These are phyloP conservation scores for Hansenula sp. DNA, from an alignment of 1,139 yeast genomes.

Conservation along the genomic window DNA sequence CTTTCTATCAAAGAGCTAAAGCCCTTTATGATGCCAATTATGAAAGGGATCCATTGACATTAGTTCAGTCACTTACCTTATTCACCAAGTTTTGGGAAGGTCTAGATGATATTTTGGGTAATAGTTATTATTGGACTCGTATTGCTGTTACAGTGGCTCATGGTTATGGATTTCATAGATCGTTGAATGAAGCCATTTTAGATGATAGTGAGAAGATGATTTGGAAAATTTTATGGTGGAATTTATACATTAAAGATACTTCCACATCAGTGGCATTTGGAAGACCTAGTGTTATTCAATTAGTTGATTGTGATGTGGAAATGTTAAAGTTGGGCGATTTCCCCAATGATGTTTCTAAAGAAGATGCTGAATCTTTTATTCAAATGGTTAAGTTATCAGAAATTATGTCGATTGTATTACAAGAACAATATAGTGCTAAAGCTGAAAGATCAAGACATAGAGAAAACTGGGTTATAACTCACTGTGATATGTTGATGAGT, in stretches of 20 bases:
- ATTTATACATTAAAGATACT: constrained; percentile 68
- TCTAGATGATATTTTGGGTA: constrained; percentile 72
- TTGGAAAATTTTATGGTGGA: constrained; percentile 81
- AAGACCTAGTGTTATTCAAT: constrained; percentile 64
- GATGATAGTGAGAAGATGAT: constrained; percentile 47
- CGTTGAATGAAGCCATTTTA: constrained; percentile 27
- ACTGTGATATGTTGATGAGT: constrained; percentile 79
- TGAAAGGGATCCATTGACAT: constrained; percentile 65
- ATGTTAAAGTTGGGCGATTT: constrained; percentile 69
- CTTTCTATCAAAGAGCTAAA: constrained; percentile 75
- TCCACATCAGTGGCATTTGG: constrained; percentile 75
- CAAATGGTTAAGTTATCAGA: constrained; percentile 68
- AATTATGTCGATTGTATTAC: constrained; percentile 67
- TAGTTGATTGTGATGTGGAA: constrained; percentile 76
- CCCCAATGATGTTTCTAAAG: constrained; percentile 50
- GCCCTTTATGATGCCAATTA: constrained; percentile 71
- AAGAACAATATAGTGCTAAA: constrained; percentile 70
- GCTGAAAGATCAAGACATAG: constrained; percentile 57
- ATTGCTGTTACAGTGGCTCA: constrained; percentile 74
- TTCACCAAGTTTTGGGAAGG: constrained; percentile 77
- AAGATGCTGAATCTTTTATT: constrained; percentile 44
- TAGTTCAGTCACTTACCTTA: constrained; percentile 62
- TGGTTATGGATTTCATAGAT: constrained; percentile 73
- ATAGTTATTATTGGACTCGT: constrained; percentile 75
- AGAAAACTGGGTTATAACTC: constrained; percentile 43